These are phyloP conservation scores for Mycena amicta DNA, from an alignment of 768 basidiomycete species.

Conservation along the genomic window DNA sequence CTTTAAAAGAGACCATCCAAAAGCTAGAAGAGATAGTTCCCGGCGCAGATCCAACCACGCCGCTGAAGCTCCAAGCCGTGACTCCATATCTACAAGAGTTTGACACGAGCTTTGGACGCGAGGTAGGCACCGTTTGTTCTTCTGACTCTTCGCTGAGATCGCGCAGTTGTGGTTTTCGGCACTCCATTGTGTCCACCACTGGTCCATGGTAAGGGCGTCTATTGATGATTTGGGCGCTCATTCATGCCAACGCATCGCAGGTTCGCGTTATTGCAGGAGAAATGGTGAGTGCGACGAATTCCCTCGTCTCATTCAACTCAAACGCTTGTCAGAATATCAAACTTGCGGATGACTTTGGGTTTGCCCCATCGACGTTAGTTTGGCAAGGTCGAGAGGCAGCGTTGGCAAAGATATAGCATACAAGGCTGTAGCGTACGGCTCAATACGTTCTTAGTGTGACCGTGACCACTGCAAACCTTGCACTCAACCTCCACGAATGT, in stretches of 20 bases:
- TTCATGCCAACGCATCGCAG: constrained; percentile 36
- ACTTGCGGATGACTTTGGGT: constrained; percentile 78
- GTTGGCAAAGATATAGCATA: constrained; percentile 59
- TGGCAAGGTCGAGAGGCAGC: constrained; percentile 68
- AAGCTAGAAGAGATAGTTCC: constrained; percentile 59
- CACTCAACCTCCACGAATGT: constrained; percentile 24
- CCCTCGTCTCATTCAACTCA: constrained; percentile 10
- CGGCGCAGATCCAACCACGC: constrained; percentile 49
- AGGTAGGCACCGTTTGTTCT: constrained; percentile 45
- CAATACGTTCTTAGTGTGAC: too few relatives aligned
- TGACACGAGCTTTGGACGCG: constrained; percentile 80
- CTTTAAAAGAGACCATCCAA: constrained; percentile 56
- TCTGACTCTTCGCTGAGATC: background rate
- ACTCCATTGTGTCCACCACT: constrained; percentile 87
- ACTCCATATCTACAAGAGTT: constrained; percentile 78
- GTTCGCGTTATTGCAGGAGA: constrained; percentile 85
- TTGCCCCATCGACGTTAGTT: constrained; percentile 83
- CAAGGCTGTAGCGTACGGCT: background rate
- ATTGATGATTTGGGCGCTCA: background rate
- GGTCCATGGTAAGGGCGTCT: constrained; percentile 73
- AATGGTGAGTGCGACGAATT: constrained; percentile 51
- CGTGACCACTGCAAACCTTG: too few relatives aligned
- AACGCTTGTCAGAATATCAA: constrained; percentile 53
- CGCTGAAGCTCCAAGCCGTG: constrained; percentile 76
- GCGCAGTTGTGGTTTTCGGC: constrained; percentile 82